phyloP scores from a whole-genome alignment of 73 alveolate species.

The Diophrys sp. region DNA sequence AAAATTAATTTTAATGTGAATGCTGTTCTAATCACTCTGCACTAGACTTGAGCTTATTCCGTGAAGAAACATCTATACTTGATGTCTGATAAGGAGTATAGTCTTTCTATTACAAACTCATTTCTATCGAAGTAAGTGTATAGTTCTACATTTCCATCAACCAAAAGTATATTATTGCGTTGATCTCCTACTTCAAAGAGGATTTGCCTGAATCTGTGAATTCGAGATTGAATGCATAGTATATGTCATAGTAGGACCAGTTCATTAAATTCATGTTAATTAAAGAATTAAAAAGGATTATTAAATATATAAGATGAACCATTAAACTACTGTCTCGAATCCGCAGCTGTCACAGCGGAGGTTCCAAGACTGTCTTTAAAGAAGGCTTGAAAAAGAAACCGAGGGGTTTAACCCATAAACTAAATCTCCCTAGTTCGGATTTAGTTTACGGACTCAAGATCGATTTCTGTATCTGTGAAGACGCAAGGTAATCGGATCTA shows the following conservation, averaged over 20 bases:
- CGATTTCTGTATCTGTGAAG: too few relatives aligned
- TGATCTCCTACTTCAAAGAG: slow-evolving; percentile 13
- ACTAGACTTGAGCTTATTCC: slow-evolving; percentile 19
- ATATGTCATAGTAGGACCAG: background rate
- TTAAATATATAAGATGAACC: too few relatives aligned
- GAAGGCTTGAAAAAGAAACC: too few relatives aligned
- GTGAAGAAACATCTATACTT: slow-evolving; percentile 39
- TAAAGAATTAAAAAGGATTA: too few relatives aligned
- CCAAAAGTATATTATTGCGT: slow-evolving; percentile 11
- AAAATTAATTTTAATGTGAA: slow-evolving; percentile 5
- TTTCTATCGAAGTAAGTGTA: slow-evolving; percentile 7
- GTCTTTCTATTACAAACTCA: slow-evolving; percentile 26
- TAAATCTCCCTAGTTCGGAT: too few relatives aligned
- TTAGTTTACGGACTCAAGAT: too few relatives aligned
- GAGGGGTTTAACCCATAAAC: too few relatives aligned
- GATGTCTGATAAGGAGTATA: slow-evolving; percentile 35
- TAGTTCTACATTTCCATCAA: slow-evolving; percentile 38
- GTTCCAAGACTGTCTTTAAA: too few relatives aligned
- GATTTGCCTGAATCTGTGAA: slow-evolving; percentile 18
- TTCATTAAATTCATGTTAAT: too few relatives aligned
- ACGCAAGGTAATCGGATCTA: too few relatives aligned
- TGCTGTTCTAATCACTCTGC: slow-evolving; percentile 9
- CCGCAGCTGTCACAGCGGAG: too few relatives aligned
- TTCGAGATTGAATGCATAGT: slow-evolving; percentile 9
- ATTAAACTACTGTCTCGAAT: too few relatives aligned